Conservation (phyloP, 2,329 filamentous ascomycete genomes). For the Scedosporium boydii region DNA sequence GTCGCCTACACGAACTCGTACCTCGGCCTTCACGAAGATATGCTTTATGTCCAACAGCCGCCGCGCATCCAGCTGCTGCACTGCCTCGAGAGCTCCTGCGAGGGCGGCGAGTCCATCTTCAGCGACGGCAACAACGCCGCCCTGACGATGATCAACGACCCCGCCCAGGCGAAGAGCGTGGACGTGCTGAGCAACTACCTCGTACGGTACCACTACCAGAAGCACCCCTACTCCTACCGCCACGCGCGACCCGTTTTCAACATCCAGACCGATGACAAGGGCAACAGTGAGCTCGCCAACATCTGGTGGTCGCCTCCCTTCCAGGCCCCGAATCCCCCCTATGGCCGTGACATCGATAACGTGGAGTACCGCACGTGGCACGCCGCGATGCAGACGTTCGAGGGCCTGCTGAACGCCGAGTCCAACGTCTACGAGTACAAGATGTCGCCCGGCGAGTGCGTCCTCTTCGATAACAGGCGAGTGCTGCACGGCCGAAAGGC, state of each 20-base stretch:
- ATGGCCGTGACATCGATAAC: slow-evolving; percentile 7
- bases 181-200: slow-evolving; percentile 28
- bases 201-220: slow-evolving; percentile 61
- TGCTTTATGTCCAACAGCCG: slow-evolving; percentile 73
- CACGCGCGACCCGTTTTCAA: slow-evolving; percentile 45
- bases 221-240: slow-evolving; percentile 55
- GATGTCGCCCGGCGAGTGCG: slow-evolving; percentile 74
- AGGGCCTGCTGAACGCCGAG: slow-evolving; percentile 44
- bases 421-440: slow-evolving; percentile 59
- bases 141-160: slow-evolving; percentile 20
- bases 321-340: slow-evolving; percentile 44
- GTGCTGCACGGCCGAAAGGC: slow-evolving; percentile 73
- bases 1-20: slow-evolving; percentile 79
- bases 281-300: slow-evolving; percentile 14
- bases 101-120: slow-evolving; percentile 81
- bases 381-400: slow-evolving; percentile 44
- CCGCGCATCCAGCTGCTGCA: slow-evolving; percentile 83
- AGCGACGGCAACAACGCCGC: slow-evolving; percentile 62
- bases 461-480: slow-evolving; percentile 83
- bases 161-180: slow-evolving; percentile 14
- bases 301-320: slow-evolving; percentile 69
- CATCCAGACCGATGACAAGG: slow-evolving; percentile 9
- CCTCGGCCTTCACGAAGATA: slow-evolving; percentile 86
- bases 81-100: slow-evolving; percentile 70
- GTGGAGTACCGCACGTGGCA: slow-evolving; percentile 31